Conservation (phyloP, 129 eudicot genomes). For the Flaveria robusta region DNA sequence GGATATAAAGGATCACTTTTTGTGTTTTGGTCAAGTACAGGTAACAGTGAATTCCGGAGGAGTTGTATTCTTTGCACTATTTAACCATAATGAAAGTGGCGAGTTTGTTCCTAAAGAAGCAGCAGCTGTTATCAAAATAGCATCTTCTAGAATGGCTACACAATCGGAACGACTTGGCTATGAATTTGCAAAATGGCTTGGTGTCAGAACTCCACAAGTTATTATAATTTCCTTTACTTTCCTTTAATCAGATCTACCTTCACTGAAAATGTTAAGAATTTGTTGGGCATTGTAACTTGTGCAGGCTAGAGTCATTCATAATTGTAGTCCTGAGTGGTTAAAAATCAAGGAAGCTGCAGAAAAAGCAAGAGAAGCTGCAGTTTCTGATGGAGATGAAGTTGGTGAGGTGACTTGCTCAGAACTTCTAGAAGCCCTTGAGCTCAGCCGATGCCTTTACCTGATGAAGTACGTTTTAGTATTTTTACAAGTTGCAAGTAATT, state of each 20-base stretch:
- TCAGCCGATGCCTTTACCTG: conserved; percentile 85
- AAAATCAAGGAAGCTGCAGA: conserved; percentile 95
- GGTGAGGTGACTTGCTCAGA: conserved; percentile 95
- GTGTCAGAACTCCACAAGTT: conserved; percentile 94
- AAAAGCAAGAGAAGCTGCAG: conserved; percentile 74
- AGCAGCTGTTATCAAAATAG: conserved; percentile 87
- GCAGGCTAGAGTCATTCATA: conserved; percentile 95
- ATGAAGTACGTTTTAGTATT: conserved; percentile 60
- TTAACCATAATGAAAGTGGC: conserved; percentile 57
- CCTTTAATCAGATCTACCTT: conserved; percentile 18
- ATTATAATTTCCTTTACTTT: conserved; percentile 40
- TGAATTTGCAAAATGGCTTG: conserved; percentile 96
- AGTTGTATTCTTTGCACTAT: conserved; percentile 95
- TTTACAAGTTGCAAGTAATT: not conserved
- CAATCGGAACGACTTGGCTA: conserved; percentile 98
- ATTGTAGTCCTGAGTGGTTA: conserved; percentile 81
- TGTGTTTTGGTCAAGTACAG: conserved; percentile 36
- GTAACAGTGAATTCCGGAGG: conserved; percentile 99
- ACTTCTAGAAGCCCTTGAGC: conserved; percentile 97
- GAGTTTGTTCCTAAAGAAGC: conserved; percentile 75
- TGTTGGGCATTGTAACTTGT: conserved; percentile 8
- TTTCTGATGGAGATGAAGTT: conserved; percentile 80
- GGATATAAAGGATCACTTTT: not conserved
- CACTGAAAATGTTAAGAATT: conserved; percentile 9
- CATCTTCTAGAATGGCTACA: conserved; percentile 98